Conservation (phyloP, 176 grass and related monocot species). For the Bolboschoenus planiculmis region DNA sequence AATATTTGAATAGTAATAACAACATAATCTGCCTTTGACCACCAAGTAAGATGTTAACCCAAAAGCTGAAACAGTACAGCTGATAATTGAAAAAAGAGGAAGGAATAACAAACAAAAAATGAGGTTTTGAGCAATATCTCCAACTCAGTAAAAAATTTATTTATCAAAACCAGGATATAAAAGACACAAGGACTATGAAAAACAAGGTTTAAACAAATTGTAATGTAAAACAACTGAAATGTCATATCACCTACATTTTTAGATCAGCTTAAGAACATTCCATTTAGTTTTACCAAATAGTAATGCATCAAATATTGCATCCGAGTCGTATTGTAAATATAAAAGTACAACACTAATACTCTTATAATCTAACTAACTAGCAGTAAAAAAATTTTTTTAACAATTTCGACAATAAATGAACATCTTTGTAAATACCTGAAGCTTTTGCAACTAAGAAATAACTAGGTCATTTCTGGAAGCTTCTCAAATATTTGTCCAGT, state of each 20-base stretch:
- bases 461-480: background rate
- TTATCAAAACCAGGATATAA: background rate
- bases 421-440: background rate
- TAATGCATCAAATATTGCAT: background rate
- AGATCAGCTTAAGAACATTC: background rate
- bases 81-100: background rate
- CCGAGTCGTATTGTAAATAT: background rate
- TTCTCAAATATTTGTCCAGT: background rate
- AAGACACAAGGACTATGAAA: background rate
- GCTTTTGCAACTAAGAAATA: background rate
- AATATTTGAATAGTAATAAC: background rate
- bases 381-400: background rate
- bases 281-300: background rate
- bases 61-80: background rate
- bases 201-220: background rate
- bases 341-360: background rate
- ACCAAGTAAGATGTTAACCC: background rate
- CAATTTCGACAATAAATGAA: background rate
- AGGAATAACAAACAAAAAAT: background rate
- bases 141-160: background rate
- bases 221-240: background rate
- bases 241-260: background rate
- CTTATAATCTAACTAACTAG: background rate
- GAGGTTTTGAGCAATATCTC: background rate
- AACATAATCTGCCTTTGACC: background rate